Evolutionary conservation across 2,329 filamentous ascomycete genomes (phyloP).

Genomic region (Cryphonectria parasitica): DNA sequence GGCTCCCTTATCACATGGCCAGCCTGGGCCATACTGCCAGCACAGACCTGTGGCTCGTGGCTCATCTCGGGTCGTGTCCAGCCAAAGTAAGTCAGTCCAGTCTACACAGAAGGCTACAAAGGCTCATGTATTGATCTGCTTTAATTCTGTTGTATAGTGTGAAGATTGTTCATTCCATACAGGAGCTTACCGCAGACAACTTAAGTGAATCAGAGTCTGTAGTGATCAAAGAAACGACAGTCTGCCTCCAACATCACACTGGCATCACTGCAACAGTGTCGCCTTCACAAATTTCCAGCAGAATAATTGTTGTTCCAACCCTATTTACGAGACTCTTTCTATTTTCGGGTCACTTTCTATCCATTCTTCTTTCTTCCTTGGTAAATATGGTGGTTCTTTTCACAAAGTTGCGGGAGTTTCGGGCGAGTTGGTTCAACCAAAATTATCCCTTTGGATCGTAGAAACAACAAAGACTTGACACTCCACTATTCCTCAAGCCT

Average conservation of each 20-base stretch:
- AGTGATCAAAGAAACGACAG: not conserved
- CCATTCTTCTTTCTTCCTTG: not conserved
- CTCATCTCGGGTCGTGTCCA: not conserved
- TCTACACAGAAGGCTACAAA: not conserved
- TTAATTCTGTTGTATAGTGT: not conserved
- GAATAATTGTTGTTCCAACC: not conserved
- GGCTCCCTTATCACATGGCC: not conserved
- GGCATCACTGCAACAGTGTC: not conserved
- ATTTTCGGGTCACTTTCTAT: not conserved
- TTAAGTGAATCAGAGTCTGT: not conserved
- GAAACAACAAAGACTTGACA: slow-evolving; percentile 22
- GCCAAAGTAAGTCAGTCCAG: not conserved
- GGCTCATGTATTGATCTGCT: not conserved
- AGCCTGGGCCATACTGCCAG: not conserved
- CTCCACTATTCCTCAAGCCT: not conserved
- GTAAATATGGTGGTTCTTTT: not conserved
- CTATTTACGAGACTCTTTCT: not conserved
- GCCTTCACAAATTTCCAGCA: not conserved
- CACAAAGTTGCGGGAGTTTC: slow-evolving; percentile 20
- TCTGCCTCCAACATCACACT: not conserved
- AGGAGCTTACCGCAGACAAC: not conserved
- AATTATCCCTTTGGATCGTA: slow-evolving; percentile 4
- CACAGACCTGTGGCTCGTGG: not conserved
- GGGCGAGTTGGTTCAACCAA: not conserved
- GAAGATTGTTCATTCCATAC: not conserved